Percentiles rank a stretch among this genome's conserved stretches.
phyloP scores from a whole-genome alignment of 495 filamentous ascomycete genomes.

The Trichodelitschia bisporula region DNA sequence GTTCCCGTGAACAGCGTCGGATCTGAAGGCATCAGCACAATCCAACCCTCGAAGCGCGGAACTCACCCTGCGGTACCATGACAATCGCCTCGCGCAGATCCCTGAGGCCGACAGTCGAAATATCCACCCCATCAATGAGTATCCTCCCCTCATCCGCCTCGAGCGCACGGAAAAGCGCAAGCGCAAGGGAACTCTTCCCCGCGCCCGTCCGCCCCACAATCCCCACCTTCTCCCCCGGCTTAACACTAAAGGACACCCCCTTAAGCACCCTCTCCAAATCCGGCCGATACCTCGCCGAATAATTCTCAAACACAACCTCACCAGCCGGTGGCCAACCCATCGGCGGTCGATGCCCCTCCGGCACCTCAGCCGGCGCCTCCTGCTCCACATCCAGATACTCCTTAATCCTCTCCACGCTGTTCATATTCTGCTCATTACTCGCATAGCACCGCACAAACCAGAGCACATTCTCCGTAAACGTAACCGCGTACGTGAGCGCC shows the following conservation, averaged over 20 bases:
- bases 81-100: constrained; percentile 87
- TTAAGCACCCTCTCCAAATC: constrained; percentile 74
- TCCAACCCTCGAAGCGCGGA: not conserved
- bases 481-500: constrained; percentile 92
- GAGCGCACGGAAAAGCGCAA: constrained; percentile 91
- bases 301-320: constrained; percentile 63
- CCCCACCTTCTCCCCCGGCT: constrained; percentile 75
- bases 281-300: constrained; percentile 67
- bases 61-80: constrained; percentile 62
- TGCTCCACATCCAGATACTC: constrained; percentile 96
- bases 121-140: constrained; percentile 71
- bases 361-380: constrained; percentile 57
- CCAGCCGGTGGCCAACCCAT: constrained; percentile 70
- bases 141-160: constrained; percentile 85
- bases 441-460: constrained; percentile 96
- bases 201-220: constrained; percentile 94
- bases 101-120: constrained; percentile 65
- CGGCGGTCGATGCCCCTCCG: constrained; percentile 52
- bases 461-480: constrained; percentile 88
- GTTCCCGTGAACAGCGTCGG: constrained; percentile 94
- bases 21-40: constrained; percentile 21
- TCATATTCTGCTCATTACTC: constrained; percentile 97
- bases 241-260: constrained; percentile 64
- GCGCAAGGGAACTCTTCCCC: constrained; percentile 84
- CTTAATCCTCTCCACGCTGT: constrained; percentile 93